Conservation (phyloP, 2,329 filamentous ascomycete species). For the Hypoxylon sp. region DNA sequence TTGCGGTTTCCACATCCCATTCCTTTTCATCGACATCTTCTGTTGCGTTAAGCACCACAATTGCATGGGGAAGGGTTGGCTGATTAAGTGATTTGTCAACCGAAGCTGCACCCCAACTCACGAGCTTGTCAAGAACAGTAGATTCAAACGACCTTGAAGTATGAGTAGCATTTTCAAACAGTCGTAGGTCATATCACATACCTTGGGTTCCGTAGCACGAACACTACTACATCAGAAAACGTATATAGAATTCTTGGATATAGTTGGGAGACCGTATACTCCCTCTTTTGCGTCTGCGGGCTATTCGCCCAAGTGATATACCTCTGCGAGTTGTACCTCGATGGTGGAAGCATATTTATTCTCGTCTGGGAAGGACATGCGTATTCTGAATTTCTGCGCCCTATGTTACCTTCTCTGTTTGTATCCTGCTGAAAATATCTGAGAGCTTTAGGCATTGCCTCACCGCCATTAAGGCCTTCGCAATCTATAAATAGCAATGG, state of each 20-base stretch:
- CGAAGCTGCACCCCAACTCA: conserved; percentile 65
- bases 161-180: not conserved
- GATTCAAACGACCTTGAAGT: conserved; percentile 54
- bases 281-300: conserved; percentile 52
- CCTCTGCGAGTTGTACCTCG: conserved; percentile 44
- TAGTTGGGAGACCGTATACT: conserved; percentile 58
- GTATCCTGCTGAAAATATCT: conserved; percentile 38
- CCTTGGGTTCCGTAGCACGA: conserved; percentile 59
- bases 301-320: conserved; percentile 55
- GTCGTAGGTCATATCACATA: conserved; percentile 38
- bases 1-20: conserved; percentile 61
- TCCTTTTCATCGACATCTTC: conserved; percentile 57
- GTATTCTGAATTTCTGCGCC: not conserved
- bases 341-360: conserved; percentile 3
- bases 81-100: conserved; percentile 69
- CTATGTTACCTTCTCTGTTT: not conserved
- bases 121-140: conserved; percentile 58
- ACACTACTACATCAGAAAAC: conserved; percentile 62
- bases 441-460: conserved; percentile 55
- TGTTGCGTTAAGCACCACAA: conserved; percentile 66
- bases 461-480: conserved; percentile 66
- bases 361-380: not conserved
- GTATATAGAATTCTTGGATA: conserved; percentile 63
- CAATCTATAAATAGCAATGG: conserved; percentile 67
- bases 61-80: conserved; percentile 67